Base-by-base conservation (phyloP, 208 protist genomes). In the Acanthamoeba healyi region DNA sequence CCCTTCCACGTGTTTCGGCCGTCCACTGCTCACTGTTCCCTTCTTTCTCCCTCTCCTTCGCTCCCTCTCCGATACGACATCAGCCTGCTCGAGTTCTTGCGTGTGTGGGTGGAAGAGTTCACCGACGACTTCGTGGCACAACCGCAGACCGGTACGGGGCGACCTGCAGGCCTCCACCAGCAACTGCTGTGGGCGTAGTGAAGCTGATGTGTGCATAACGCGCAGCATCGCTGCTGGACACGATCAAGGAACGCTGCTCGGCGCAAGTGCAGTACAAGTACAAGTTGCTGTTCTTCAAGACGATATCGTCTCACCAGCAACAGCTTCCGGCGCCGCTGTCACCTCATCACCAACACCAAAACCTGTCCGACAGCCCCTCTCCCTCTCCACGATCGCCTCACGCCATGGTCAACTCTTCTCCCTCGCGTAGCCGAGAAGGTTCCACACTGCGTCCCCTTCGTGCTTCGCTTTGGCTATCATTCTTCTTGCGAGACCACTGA, bases 241-340 rank as follows among this genome's bases (percentile, higher is more conserved):
- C 44, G 40, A 84, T 84, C 36, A 84, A 56, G 42, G 74, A 84
- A 42, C 74, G 74, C 1, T 84, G 74, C n/a, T 36, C 74, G 2
- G 42, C 38, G 17, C 40, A 84, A n/a, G 74, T 56, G 44, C 42
- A 40, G n/a, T 56, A 84, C 74, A 84, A 84, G 22, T 84, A 84
- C 74, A 84, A 84, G 74, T 42, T 84, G 26, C 74, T 84, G 36
- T 56, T 84, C 44, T 84, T 84, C 42, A 84, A 84, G 74, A 84
- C 74, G 74, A 84, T 84, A 56, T 32, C 74, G 74, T 84, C 74
- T 1, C 42, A 46, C 22, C 38, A 84, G 22, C 74, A 84, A 17
- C 17, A 84, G 12, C 74, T 56, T 17, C 74, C 42, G 34, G 19
- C 67, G 38, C 65, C 65, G 38, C 74, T 32, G 29, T 84, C 74